Percentiles rank a stretch among this genome's conserved stretches.
phyloP scores from a whole-genome alignment of 2,329 filamentous ascomycete species.

The Arthrinium puccinioides region DNA sequence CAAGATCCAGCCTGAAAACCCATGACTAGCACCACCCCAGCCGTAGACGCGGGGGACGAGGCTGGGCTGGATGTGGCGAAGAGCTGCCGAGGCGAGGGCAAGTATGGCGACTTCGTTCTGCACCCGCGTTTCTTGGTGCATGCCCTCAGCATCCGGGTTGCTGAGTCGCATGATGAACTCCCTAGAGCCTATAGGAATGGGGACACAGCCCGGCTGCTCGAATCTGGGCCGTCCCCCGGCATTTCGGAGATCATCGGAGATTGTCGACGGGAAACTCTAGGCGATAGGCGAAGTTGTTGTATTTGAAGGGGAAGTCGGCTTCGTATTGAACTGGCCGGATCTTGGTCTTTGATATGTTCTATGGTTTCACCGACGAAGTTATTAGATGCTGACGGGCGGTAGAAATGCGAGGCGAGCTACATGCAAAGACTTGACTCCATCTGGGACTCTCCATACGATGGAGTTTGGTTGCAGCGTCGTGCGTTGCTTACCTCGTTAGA shows the following conservation, averaged over 20 bases:
- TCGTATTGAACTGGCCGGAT: no score
- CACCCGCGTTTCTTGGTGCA: conserved; percentile 15
- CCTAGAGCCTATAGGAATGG: no score
- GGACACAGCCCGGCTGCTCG: conserved; percentile 6
- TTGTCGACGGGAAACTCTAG: conserved; percentile 9
- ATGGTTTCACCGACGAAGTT: no score
- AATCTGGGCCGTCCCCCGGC: conserved; percentile 6
- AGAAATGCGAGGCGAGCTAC: no score
- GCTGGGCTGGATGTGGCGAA: background rate
- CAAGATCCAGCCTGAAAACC: conserved; percentile 16
- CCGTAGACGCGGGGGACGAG: conserved; percentile 15
- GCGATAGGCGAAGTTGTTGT: conserved; percentile 17
- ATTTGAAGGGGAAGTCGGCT: conserved; percentile 8
- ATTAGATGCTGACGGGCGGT: no score
- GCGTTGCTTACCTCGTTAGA: no score
- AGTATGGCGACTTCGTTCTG: conserved; percentile 17
- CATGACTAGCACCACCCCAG: conserved; percentile 1
- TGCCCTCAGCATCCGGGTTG: conserved; percentile 11
- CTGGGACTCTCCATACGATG: no score
- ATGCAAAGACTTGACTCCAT: no score
- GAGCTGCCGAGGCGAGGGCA: conserved; percentile 10
- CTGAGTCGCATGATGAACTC: conserved; percentile 15
- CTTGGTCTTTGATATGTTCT: no score
- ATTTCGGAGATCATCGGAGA: conserved; percentile 6
- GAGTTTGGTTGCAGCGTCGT: no score